A percentile compares a stretch with the other conserved stretches of the same genome.
Conservation (phyloP, 228 moss, liverwort and hornwort species). For the Sphagnum magellanicum region DNA sequence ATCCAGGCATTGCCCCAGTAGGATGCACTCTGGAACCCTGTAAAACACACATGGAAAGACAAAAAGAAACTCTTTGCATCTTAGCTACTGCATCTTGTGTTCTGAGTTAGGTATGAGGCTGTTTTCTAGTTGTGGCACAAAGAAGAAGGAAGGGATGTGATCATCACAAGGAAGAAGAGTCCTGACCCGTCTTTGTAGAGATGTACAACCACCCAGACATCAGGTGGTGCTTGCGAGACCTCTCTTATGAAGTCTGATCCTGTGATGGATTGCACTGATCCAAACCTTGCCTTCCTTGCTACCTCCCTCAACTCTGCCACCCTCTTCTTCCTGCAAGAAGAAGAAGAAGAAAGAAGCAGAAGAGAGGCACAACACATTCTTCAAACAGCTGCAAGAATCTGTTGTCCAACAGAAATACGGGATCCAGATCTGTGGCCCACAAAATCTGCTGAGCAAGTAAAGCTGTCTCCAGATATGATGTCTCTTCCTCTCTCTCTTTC, state of each 20-base stretch:
- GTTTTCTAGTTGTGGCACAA: neutral
- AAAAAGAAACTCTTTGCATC: neutral
- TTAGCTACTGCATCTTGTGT: too few species aligned
- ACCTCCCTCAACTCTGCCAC: slow-evolving; percentile 71
- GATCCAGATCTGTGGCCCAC: too few species aligned
- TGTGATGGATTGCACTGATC: slow-evolving; percentile 71
- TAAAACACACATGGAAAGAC: neutral
- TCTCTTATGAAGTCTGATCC: slow-evolving; percentile 90
- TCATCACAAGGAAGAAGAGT: slow-evolving; percentile 2
- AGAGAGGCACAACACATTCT: too few species aligned
- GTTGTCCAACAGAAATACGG: too few species aligned
- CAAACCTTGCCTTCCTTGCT: slow-evolving; percentile 78
- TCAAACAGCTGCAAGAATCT: too few species aligned
- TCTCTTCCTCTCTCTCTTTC: neutral
- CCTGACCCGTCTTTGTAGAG: slow-evolving; percentile 97
- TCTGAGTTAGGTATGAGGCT: too few species aligned
- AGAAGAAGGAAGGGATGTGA: neutral
- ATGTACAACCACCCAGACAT: slow-evolving; percentile 96
- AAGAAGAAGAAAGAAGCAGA: too few species aligned
- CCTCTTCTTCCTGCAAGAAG: slow-evolving; percentile 69
- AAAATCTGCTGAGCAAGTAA: too few species aligned
- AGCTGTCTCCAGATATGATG: too few species aligned
- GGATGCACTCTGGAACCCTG: slow-evolving; percentile 75
- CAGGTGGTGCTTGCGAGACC: slow-evolving; percentile 90
- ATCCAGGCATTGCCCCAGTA: slow-evolving; percentile 76